A percentile compares a stretch with the other conserved stretches of the same genome.
Conservation (phyloP, 768 basidiomycete genomes). For the Daedaleopsis sinensis region DNA sequence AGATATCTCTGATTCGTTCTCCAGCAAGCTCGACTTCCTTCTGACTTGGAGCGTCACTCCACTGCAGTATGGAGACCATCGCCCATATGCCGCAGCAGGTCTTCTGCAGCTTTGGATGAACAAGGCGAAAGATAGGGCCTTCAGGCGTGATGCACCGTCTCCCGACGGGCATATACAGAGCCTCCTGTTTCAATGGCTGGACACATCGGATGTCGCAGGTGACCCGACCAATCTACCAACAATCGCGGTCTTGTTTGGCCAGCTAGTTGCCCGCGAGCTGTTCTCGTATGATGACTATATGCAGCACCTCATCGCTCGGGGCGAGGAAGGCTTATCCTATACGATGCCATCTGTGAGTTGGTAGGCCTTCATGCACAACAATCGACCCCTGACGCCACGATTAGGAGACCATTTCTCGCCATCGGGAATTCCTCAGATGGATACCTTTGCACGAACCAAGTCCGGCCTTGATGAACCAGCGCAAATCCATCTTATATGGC, state of each 20-base stretch:
- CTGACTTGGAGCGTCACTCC: conserved; percentile 83
- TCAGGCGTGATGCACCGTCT: conserved; percentile 59
- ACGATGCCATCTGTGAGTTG: conserved; percentile 39
- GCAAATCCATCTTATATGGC: conserved; percentile 72
- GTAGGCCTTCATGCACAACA: neutral
- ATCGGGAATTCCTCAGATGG: conserved; percentile 69
- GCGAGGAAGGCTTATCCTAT: conserved; percentile 62
- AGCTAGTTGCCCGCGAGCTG: conserved; percentile 66
- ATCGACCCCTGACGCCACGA: neutral
- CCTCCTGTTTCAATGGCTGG: conserved; percentile 80
- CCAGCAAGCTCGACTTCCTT: conserved; percentile 72
- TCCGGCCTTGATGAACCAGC: conserved; percentile 64
- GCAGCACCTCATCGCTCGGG: conserved; percentile 79
- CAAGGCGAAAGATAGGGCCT: conserved; percentile 62
- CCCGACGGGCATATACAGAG: conserved; percentile 73
- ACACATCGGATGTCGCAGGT: conserved; percentile 62
- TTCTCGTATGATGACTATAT: conserved; percentile 79
- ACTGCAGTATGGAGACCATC: conserved; percentile 81
- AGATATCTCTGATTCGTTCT: conserved; percentile 46
- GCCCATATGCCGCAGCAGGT: conserved; percentile 74
- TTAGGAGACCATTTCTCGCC: conserved; percentile 57
- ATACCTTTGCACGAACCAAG: conserved; percentile 69
- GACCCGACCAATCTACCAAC: conserved; percentile 56
- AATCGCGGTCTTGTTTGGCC: conserved; percentile 71
- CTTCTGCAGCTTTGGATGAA: conserved; percentile 67